Conservation (phyloP, 345 rosid species). For the Moricandia arvensis region DNA sequence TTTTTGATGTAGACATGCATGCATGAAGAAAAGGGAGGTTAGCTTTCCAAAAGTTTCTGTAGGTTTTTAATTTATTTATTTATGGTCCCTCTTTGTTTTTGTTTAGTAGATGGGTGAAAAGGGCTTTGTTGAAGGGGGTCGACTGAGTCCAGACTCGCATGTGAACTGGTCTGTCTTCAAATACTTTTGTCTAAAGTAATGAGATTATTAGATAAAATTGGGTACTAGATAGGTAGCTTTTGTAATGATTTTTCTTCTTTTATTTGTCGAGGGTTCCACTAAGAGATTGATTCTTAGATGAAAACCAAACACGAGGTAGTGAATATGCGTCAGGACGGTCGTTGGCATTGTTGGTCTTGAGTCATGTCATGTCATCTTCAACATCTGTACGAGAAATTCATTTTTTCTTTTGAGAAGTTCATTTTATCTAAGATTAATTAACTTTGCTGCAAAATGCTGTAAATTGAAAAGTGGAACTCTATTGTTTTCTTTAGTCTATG, state of each 20-base stretch:
- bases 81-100: slow-evolving; percentile 15
- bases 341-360: slow-evolving; percentile 34
- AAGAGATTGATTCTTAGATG: background rate
- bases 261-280: slow-evolving; percentile 24
- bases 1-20: slow-evolving; percentile 27
- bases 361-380: slow-evolving; percentile 36
- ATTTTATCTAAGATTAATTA: too few species aligned
- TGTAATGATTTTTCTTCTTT: slow-evolving; percentile 12
- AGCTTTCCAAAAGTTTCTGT: slow-evolving; percentile 21
- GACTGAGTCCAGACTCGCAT: slow-evolving; percentile 25
- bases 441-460: background rate
- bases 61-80: slow-evolving; percentile 22
- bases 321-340: slow-evolving; percentile 23
- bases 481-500: background rate
- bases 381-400: slow-evolving; percentile 15
- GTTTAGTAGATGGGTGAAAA: slow-evolving; percentile 18
- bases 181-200: slow-evolving; percentile 30
- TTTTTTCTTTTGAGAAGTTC: background rate
- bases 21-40: slow-evolving; percentile 30
- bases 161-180: slow-evolving; percentile 29
- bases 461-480: background rate
- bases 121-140: slow-evolving; percentile 20
- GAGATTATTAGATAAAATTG: slow-evolving; percentile 14
- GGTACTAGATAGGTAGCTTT: slow-evolving; percentile 18
- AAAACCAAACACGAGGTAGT: slow-evolving; percentile 26